phyloP scores from a whole-genome alignment of 164 flowering plant genomes.

The Vitis amurensis region DNA sequence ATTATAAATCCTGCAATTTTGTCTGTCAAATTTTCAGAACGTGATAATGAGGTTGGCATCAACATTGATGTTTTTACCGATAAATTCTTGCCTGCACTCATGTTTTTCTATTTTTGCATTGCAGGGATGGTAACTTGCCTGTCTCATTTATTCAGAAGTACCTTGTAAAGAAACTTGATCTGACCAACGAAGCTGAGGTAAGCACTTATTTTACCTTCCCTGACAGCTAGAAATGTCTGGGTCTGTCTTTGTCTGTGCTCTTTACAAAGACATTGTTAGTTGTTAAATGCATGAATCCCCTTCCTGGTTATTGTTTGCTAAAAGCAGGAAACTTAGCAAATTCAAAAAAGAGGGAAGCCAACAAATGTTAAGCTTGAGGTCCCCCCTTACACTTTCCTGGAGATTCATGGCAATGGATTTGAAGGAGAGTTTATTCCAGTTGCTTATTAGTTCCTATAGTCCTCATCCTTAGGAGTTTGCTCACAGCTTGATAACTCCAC shows the following conservation, averaged over 20 bases:
- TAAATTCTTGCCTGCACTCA: background rate
- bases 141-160: conserved; percentile 82
- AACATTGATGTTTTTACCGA: too few species aligned
- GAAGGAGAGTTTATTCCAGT: too few species aligned
- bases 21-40: background rate
- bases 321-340: background rate
- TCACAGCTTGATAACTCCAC: too few species aligned
- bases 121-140: conserved; percentile 77
- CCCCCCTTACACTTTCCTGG: too few species aligned
- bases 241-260: background rate
- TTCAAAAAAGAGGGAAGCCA: background rate
- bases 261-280: too few species aligned
- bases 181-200: conserved; percentile 80
- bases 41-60: background rate
- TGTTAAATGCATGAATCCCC: too few species aligned
- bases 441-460: too few species aligned
- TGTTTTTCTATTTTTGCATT: conserved; percentile 9
- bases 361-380: too few species aligned
- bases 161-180: conserved; percentile 75
- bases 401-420: too few species aligned
- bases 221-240: background rate
- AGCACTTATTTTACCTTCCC: conserved; percentile 13
- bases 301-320: background rate
- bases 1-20: background rate
- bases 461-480: too few species aligned